Conservation (phyloP, 768 basidiomycete species). For the Chalciporus sphaerocephalus region DNA sequence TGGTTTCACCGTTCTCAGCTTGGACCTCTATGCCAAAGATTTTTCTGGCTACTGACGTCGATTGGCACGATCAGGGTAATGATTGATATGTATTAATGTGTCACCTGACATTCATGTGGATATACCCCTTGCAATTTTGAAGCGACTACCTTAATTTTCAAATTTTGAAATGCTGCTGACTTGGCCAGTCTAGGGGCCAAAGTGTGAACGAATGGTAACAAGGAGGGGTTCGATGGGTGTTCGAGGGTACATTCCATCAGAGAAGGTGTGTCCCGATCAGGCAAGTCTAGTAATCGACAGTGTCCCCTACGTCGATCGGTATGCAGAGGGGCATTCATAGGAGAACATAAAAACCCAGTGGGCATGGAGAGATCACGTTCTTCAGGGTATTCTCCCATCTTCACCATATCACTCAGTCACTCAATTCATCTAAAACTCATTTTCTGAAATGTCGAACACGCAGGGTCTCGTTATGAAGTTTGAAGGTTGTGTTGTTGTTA, state of each 20-base stretch:
- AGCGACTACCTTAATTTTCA: too few relatives aligned
- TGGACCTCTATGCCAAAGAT: too few relatives aligned
- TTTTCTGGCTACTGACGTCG: too few relatives aligned
- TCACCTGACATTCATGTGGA: constrained; percentile 8
- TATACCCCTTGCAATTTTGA: too few relatives aligned
- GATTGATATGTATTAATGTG: constrained; percentile 7
- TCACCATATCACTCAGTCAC: not conserved
- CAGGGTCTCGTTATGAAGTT: constrained; percentile 24
- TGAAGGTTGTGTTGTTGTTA: constrained; percentile 46
- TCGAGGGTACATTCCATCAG: constrained; percentile 1
- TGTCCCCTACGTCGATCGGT: constrained; percentile 2
- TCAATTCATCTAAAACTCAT: constrained; percentile 6
- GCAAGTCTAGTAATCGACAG: constrained; percentile 6
- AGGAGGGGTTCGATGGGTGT: constrained; percentile 14
- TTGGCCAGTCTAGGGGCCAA: constrained; percentile 1
- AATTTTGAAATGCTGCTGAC: not conserved
- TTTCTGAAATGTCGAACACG: constrained; percentile 6
- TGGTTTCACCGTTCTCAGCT: too few relatives aligned
- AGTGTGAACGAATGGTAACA: constrained; percentile 3
- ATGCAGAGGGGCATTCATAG: constrained; percentile 12
- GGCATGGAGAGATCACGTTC: not conserved
- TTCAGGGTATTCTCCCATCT: not conserved
- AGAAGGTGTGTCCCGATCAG: not conserved
- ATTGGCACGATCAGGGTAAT: constrained; percentile 4
- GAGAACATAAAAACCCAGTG: constrained; percentile 7